Evolutionary conservation across 2,329 filamentous ascomycete species (phyloP).

Genomic region (Pseudogymnoascus sp.): DNA sequence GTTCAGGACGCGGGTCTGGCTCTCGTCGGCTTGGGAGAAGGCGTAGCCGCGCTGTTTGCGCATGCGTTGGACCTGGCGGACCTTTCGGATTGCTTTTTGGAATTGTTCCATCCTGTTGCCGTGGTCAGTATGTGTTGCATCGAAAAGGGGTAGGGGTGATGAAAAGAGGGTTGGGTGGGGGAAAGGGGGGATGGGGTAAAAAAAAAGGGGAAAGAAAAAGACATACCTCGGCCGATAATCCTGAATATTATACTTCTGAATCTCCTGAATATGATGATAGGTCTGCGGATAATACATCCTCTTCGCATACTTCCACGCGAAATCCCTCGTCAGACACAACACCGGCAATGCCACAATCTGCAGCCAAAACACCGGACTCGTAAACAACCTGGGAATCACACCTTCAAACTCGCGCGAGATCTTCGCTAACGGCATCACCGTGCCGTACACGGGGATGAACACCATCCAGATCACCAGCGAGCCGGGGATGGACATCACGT

Average conservation of each 20-base stretch:
- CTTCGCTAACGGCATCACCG: slow-evolving; percentile 70
- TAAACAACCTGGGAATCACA: slow-evolving; percentile 71
- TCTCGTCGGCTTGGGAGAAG: slow-evolving; percentile 95
- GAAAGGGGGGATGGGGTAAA: slow-evolving; percentile 2
- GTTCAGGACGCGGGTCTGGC: slow-evolving; percentile 87
- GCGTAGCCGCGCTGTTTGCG: slow-evolving; percentile 98
- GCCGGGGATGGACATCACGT: slow-evolving; percentile 88
- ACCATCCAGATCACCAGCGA: slow-evolving; percentile 86
- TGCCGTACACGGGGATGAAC: slow-evolving; percentile 82
- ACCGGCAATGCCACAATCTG: slow-evolving; percentile 75
- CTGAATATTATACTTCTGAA: slow-evolving; percentile 99
- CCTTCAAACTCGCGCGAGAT: slow-evolving; percentile 82
- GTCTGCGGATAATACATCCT: slow-evolving; percentile 94
- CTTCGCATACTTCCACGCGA: slow-evolving; percentile 95
- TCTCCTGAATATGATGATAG: slow-evolving; percentile 98
- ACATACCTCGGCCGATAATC: slow-evolving; percentile 89
- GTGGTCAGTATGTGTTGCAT: background rate
- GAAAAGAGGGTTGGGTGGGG: slow-evolving; percentile 16
- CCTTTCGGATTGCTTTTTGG: slow-evolving; percentile 98
- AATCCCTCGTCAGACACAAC: slow-evolving; percentile 78
- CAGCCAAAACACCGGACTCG: slow-evolving; percentile 81
- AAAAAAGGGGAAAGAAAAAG: background rate
- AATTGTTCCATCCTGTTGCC: slow-evolving; percentile 91
- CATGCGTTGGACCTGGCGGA: slow-evolving; percentile 97
- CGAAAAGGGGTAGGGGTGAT: slow-evolving; percentile 11